phyloP scores from a whole-genome alignment of 2,329 filamentous ascomycete species.

The Nemania abortiva region DNA sequence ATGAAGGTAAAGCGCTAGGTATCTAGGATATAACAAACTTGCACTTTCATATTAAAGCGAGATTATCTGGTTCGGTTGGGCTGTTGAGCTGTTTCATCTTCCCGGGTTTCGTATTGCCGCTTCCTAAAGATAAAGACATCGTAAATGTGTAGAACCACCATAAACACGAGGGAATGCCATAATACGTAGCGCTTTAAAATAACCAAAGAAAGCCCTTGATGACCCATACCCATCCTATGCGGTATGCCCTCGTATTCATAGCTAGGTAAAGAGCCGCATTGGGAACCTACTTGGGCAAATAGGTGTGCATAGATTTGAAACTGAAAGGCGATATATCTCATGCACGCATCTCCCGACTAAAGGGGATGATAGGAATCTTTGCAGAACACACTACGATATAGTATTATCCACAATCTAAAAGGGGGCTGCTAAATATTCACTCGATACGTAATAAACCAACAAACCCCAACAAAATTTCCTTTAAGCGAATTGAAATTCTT shows the following conservation, averaged over 20 bases:
- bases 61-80: too few relatives aligned
- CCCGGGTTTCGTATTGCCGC: too few relatives aligned
- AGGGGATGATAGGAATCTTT: neutral
- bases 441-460: neutral
- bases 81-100: too few relatives aligned
- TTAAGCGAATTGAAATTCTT: neutral
- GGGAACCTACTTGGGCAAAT: slow-evolving; percentile 4
- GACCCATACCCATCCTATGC: too few relatives aligned
- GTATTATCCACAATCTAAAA: neutral
- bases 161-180: too few relatives aligned
- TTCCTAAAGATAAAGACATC: neutral
- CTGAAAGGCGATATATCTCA: neutral
- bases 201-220: too few relatives aligned
- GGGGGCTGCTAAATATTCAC: neutral
- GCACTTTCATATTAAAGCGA: too few relatives aligned
- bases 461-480: neutral
- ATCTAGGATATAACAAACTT: too few relatives aligned
- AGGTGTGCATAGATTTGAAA: neutral
- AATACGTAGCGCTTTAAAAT: too few relatives aligned
- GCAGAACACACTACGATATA: neutral
- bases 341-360: neutral
- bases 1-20: too few relatives aligned
- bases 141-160: too few relatives aligned
- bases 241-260: neutral
- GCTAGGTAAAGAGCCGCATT: neutral